A percentile compares a stretch with the other conserved stretches of the same genome.
phyloP scores from a whole-genome alignment of 495 filamentous ascomycete species.

The Podospora pseudopauciseta region DNA sequence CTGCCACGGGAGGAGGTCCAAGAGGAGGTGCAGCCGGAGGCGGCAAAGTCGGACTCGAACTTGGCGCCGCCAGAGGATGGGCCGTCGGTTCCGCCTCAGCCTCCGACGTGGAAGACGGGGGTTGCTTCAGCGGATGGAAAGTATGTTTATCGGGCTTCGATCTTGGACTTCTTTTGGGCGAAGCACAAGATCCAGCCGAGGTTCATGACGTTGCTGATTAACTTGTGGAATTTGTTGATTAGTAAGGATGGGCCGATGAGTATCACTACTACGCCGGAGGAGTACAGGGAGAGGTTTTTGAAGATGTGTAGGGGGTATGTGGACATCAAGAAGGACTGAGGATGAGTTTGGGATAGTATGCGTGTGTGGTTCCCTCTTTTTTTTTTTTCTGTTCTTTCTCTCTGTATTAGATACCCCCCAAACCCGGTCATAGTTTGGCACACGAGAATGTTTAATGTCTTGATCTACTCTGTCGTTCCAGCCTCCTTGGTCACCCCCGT shows the following conservation, averaged over 20 bases:
- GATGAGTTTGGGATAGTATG: background rate
- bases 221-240: conserved; percentile 56
- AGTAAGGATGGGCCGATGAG: conserved; percentile 59
- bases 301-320: conserved; percentile 56
- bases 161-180: conserved; percentile 71
- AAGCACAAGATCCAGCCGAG: conserved; percentile 61
- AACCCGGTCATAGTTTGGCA: background rate
- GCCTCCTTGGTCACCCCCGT: conserved; percentile 18
- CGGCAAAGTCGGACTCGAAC: conserved; percentile 23
- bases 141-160: conserved; percentile 58
- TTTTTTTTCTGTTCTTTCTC: background rate
- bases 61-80: conserved; percentile 13
- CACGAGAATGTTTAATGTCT: background rate
- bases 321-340: conserved; percentile 41
- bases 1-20: conserved; percentile 18
- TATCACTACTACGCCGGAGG: conserved; percentile 62
- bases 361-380: background rate
- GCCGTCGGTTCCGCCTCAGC: conserved; percentile 31
- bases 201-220: conserved; percentile 59
- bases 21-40: conserved; percentile 23
- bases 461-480: background rate
- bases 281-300: conserved; percentile 64
- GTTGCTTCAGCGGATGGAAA: conserved; percentile 55
- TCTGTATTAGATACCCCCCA: background rate
- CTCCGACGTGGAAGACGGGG: conserved; percentile 55